Base-by-base conservation (phyloP, 164 flowering plant species). In the Platanus orientalis region DNA sequence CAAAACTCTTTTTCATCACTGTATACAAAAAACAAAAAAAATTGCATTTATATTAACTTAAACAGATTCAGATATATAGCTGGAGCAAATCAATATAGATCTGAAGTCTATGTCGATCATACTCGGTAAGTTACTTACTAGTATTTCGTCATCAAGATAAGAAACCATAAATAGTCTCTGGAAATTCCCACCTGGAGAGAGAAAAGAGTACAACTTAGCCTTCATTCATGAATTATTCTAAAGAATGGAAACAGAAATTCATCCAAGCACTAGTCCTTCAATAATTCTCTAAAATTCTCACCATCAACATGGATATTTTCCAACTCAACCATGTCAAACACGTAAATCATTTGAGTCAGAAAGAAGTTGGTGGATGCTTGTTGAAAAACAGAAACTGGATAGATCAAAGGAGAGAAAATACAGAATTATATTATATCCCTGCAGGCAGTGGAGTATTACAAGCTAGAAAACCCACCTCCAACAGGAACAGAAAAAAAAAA, bases 121-220 rank as follows among this genome's bases (percentile, higher is more conserved):
- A 21, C 45, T 63, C 24, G 45, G 60, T 28, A 28, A 39, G 47
- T 54, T 49, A 83, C 97, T 82, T 77, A 91, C 97, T 51, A 88
- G 80, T 60, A 90, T 87, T 78, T 94, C 97, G 26, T 87, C 96
- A 74, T 94, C 98, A 59, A 94, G 98, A 76, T 94, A 90, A 42
- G 98, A 93, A 67, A 93, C 86, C 97, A 93, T 81, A 75, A 86
- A 83, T 40, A 90, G 60, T 69, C 97, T 82, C 77, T 82, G 85
- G 61, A 77, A 82, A 65, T 79, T 67, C 61, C 95, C 90, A 78
- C 72, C 95, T 90, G 77, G 71, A 62, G 81, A 51, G 60, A 58
- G 69, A 42, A 64, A 40, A 56, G 19, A 40, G 45, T 21, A 45
- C 51, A 64, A 47, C 14, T 52, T 48, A 52, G 25, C 3, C 40